Evolutionary conservation across 495 filamentous ascomycete species (phyloP).

Genomic region (Neurospora sp.): DNA sequence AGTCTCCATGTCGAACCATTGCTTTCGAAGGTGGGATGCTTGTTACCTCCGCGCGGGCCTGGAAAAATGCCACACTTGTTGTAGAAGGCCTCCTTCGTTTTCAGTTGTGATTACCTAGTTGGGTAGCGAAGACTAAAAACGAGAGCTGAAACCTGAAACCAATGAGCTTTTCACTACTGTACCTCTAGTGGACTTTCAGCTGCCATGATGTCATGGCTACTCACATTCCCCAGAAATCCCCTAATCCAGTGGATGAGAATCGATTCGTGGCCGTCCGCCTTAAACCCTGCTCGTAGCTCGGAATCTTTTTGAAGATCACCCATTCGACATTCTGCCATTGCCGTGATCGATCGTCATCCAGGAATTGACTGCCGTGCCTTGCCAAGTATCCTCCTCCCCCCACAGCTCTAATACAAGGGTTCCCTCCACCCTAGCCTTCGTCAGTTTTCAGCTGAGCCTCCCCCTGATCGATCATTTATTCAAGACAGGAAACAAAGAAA

Average conservation of each 20-base stretch:
- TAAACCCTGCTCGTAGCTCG: not conserved
- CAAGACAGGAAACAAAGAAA: not conserved
- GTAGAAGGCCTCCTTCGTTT: not conserved
- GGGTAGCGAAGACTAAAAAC: no score
- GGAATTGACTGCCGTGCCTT: not conserved
- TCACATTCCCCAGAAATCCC: not conserved
- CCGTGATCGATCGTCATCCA: not conserved
- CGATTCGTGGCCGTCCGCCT: not conserved
- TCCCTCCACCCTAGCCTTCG: not conserved
- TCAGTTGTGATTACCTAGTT: no score
- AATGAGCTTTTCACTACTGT: not conserved
- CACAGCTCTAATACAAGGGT: not conserved
- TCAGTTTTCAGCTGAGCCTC: not conserved
- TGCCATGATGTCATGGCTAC: not conserved
- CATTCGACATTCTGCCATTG: not conserved
- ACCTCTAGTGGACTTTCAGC: not conserved
- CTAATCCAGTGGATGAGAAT: not conserved
- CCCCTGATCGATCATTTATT: not conserved
- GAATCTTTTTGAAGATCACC: not conserved
- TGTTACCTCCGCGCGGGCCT: no score
- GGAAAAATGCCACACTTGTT: not conserved
- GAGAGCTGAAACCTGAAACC: not conserved
- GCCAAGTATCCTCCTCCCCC: not conserved
- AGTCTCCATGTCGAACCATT: no score
- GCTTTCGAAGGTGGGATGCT: no score